Evolutionary conservation across 2,329 filamentous ascomycete species (phyloP).

Genomic region (Aspergillus sp.): DNA sequence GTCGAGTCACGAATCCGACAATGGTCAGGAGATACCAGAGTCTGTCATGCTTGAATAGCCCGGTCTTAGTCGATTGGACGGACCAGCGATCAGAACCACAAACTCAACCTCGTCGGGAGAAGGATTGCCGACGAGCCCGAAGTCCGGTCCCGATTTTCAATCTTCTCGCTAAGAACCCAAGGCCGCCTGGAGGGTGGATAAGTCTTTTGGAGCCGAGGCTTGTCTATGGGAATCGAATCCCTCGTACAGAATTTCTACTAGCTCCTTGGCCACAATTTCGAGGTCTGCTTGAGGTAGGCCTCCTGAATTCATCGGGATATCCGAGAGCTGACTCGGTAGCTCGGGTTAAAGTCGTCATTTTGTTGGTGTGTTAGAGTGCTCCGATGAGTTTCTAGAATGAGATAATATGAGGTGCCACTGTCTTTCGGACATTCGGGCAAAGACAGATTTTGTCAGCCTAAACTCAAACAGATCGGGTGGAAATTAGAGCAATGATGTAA

Average conservation of each 20-base stretch:
- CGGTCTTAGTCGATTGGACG: conserved; percentile 8
- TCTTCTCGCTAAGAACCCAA: not conserved
- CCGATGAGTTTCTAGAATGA: no score
- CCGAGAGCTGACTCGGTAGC: not conserved
- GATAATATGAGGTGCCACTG: not conserved
- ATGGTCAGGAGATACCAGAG: conserved; percentile 2
- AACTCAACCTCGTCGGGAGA: not conserved
- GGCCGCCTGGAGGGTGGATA: conserved; percentile 6
- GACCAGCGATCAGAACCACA: not conserved
- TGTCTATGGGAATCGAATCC: not conserved
- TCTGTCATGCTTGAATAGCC: conserved; percentile 7
- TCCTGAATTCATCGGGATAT: not conserved
- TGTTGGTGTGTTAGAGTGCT: no score
- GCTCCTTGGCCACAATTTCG: conserved; percentile 3
- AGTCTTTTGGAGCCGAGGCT: conserved; percentile 14
- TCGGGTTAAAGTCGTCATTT: not conserved
- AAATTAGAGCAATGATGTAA: no score
- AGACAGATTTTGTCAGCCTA: not conserved
- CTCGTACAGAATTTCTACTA: conserved; percentile 1
- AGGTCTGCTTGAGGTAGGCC: not conserved
- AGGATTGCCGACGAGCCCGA: conserved; percentile 4
- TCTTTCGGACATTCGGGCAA: no score
- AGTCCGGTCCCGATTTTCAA: not conserved
- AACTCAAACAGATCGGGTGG: no score
- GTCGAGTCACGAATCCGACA: conserved; percentile 14